Base-by-base conservation (phyloP, 2,329 filamentous ascomycete species). In the Colletotrichum ledebouriae region DNA sequence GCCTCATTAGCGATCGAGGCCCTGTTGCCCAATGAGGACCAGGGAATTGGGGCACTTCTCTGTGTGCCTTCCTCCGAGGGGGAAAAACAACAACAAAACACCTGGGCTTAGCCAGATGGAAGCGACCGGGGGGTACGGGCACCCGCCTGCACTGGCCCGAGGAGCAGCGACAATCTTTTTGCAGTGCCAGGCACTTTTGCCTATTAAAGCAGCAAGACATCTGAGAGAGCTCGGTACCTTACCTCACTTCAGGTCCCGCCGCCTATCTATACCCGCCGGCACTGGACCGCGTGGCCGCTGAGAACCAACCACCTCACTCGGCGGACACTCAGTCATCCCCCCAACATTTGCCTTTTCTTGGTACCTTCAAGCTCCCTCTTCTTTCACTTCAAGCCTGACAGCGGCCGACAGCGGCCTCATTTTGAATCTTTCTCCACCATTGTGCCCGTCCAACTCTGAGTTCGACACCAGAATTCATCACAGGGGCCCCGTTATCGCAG, bases 401-500 rank as follows among this genome's bases (percentile, higher is more conserved):
- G 55, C 55, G 55, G 49, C 65, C 65, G 65, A 68, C 53, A 68
- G 65, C 61, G 65, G 65, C 55, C 65, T 55, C 15, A 15, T 49
- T 56, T 41, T 50, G 22, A 59, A 41, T 33, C 41, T 47, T 49
- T 68, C 65, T 13, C 65, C 65, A 59, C 65, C 55, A 46, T 41
- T 39, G 13, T 55, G 41, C 55, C 55, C 42, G 22, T 15, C n/a
- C 9, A 25, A 55, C 25, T 13, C 49, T 29, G 46, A 22, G 20
- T 29, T 34, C 29, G 17, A 41, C 53, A 13, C 55, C 55, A 59
- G 55, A 22, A 46, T 55, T 44, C 55, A 68, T 55, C 59, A 55
- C 61, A 15, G n/a, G 25, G 13, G 17, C 55, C 64, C 65, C 65
- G 65, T 68, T 68, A 68, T 68, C 65, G 65, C 65, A 65, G 52